Percentiles rank a stretch among this genome's conserved stretches.
phyloP scores from a whole-genome alignment of 805 yeast genomes.

The Cyberlindnera nakhonratchasimensis region DNA sequence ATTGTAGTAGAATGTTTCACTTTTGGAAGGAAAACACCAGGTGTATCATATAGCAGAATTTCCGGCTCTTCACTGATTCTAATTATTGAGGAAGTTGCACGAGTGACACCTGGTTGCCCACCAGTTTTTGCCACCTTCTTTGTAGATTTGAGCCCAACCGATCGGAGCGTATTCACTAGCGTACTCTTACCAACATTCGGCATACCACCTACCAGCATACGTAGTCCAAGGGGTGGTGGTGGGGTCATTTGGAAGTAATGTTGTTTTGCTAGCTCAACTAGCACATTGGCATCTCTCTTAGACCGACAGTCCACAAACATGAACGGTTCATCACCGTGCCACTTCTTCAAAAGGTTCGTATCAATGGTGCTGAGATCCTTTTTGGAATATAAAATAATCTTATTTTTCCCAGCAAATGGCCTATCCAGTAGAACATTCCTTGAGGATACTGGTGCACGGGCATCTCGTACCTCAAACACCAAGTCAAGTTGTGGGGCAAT shows the following conservation, averaged over 20 bases:
- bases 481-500: constrained; percentile 78
- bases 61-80: constrained; percentile 58
- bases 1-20: constrained; percentile 62
- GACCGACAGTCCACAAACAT: constrained; percentile 58
- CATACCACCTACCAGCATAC: constrained; percentile 83
- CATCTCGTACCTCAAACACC: constrained; percentile 80
- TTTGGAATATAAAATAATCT: constrained; percentile 74
- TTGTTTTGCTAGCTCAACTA: constrained; percentile 49
- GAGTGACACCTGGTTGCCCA: constrained; percentile 86
- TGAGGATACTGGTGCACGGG: constrained; percentile 85
- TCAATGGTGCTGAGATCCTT: constrained; percentile 56
- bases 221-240: constrained; percentile 79
- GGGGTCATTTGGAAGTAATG: constrained; percentile 48
- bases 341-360: constrained; percentile 34
- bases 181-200: constrained; percentile 98
- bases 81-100: constrained; percentile 72
- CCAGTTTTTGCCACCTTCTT: constrained; percentile 84
- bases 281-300: constrained; percentile 42
- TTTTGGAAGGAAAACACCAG: constrained; percentile 86
- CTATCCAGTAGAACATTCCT: constrained; percentile 76
- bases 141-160: constrained; percentile 24
- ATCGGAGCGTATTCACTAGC: constrained; percentile 68
- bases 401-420: constrained; percentile 47
- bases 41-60: constrained; percentile 79
- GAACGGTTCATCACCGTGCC: constrained; percentile 51